These are phyloP conservation scores for Corymbia calophylla DNA, from an alignment of 441 rosid species.

Conservation along the genomic window DNA sequence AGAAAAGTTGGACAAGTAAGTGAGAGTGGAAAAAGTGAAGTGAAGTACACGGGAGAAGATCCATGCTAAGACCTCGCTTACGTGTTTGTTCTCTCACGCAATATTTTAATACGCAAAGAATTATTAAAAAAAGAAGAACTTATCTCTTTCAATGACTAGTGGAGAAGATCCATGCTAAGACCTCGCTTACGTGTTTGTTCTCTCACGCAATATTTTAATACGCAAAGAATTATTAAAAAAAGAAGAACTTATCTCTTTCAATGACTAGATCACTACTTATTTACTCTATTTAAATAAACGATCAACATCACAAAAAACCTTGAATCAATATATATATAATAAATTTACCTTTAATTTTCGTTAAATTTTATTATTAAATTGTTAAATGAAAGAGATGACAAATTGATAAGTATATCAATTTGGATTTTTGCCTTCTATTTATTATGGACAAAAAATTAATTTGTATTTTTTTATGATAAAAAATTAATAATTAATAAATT, in stretches of 20 bases:
- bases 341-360: no score
- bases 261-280: not conserved
- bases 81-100: not conserved
- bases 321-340: no score
- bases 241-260: not conserved
- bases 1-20: not conserved
- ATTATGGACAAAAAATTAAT: fast-evolving
- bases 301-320: no score
- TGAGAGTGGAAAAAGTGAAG: not conserved
- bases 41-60: not conserved
- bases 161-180: not conserved
- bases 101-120: not conserved
- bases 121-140: not conserved
- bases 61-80: not conserved
- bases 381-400: no score
- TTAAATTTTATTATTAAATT: no score
- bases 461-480: no score
- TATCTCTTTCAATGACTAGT: not conserved
- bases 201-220: not conserved
- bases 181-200: not conserved
- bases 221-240: not conserved
- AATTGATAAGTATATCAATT: no score
- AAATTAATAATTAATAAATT: no score
- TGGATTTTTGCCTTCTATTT: no score
- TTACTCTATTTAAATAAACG: no score